Evolutionary conservation across 2,329 filamentous ascomycete species (phyloP).

Genomic region (Penicillium fuscoglaucum): DNA sequence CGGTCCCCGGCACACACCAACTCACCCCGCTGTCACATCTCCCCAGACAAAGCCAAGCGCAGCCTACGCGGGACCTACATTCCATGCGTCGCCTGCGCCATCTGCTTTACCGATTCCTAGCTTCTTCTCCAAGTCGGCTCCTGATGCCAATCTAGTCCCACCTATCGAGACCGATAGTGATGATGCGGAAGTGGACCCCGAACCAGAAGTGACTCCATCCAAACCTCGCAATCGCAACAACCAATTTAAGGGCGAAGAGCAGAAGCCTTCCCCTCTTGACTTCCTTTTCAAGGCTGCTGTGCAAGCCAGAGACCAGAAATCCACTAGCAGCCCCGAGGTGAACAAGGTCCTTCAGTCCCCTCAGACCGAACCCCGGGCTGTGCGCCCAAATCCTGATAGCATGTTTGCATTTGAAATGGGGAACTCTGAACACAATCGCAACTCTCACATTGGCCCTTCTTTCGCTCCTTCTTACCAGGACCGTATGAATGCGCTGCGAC

Average conservation of each 20-base stretch:
- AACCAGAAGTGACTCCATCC: constrained; percentile 44
- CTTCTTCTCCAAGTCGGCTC: constrained; percentile 76
- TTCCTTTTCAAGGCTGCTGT: constrained; percentile 87
- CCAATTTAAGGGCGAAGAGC: constrained; percentile 42
- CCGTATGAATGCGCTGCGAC: constrained; percentile 47
- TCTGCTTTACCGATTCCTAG: constrained; percentile 88
- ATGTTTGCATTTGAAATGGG: constrained; percentile 71
- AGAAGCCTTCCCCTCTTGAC: constrained; percentile 73
- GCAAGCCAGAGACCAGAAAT: constrained; percentile 59
- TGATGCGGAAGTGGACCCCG: constrained; percentile 36
- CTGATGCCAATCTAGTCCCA: constrained; percentile 55
- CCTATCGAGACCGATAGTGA: constrained; percentile 43
- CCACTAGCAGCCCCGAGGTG: constrained; percentile 46
- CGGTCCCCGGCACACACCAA: constrained; percentile 28
- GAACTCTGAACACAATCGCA: constrained; percentile 50
- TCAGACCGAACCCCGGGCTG: constrained; percentile 38
- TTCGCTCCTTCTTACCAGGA: constrained; percentile 62
- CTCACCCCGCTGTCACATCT: constrained; percentile 46
- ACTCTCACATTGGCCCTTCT: constrained; percentile 60
- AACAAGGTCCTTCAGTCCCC: constrained; percentile 55
- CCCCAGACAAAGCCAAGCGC: constrained; percentile 42
- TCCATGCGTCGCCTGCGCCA: constrained; percentile 90
- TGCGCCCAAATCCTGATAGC: constrained; percentile 50
- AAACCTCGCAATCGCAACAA: constrained; percentile 45
- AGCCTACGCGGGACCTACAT: constrained; percentile 84